phyloP scores from a whole-genome alignment of 371 early-diverging fungal species.

The Mucor lusitanicus region DNA sequence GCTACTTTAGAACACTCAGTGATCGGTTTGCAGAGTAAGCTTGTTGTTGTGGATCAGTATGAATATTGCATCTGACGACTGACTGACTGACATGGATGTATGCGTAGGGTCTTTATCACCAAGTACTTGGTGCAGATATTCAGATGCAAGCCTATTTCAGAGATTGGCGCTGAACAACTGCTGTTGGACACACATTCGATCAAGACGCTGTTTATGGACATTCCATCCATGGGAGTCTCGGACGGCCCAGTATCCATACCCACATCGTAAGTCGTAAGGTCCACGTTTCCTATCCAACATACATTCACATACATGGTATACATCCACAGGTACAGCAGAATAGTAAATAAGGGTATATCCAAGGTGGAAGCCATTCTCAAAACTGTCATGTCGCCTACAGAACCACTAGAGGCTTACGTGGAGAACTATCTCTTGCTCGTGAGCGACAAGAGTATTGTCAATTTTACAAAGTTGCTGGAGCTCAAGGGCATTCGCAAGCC shows the following conservation, averaged over 20 bases:
- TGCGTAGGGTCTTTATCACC: conserved; percentile 60
- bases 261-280: conserved; percentile 48
- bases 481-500: conserved; percentile 74
- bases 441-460: conserved; percentile 63
- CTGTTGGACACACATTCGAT: conserved; percentile 91
- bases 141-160: conserved; percentile 79
- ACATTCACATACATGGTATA: neutral
- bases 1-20: conserved; percentile 83
- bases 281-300: neutral
- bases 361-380: conserved; percentile 87
- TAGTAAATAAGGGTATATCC: conserved; percentile 78
- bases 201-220: conserved; percentile 72
- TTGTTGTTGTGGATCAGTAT: too few species aligned
- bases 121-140: conserved; percentile 66
- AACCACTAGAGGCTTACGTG: conserved; percentile 83
- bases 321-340: conserved; percentile 67
- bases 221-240: conserved; percentile 62
- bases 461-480: conserved; percentile 78
- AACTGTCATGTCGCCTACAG: conserved; percentile 83
- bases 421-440: conserved; percentile 87
- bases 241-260: conserved; percentile 56
- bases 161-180: conserved; percentile 89
- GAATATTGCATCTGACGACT: too few species aligned
- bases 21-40: conserved; percentile 90
- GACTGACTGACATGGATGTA: neutral